Evolutionary conservation across 2,329 filamentous ascomycete genomes (phyloP).

Genomic region (Apiospora pterosperma): DNA sequence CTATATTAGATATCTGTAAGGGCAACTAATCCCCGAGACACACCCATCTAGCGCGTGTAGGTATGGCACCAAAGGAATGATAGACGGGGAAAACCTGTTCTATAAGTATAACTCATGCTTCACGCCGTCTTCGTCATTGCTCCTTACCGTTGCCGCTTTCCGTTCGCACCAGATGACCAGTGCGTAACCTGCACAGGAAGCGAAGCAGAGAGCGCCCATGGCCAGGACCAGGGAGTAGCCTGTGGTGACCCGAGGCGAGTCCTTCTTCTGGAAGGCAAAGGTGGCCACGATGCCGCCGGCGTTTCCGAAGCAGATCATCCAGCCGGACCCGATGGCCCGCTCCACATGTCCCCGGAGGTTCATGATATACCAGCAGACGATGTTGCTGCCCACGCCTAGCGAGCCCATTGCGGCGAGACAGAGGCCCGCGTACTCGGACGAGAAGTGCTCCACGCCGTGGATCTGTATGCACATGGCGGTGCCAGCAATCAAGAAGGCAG

Average conservation of each 20-base stretch:
- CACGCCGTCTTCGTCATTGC: not conserved
- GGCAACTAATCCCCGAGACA: no score
- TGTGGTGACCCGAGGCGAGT: constrained; percentile 30
- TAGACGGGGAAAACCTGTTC: no score
- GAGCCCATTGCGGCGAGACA: constrained; percentile 36
- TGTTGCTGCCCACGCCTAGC: constrained; percentile 20
- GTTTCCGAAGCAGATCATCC: constrained; percentile 27
- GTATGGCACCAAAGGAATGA: no score
- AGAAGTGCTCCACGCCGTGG: constrained; percentile 32
- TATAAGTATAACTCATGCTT: not conserved
- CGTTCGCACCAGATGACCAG: constrained; percentile 6
- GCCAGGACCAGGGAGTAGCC: constrained; percentile 26
- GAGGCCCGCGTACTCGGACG: constrained; percentile 34
- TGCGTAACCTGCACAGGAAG: constrained; percentile 2
- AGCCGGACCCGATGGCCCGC: constrained; percentile 23
- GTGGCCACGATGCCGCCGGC: constrained; percentile 35
- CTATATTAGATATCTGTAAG: no score
- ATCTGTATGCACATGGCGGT: constrained; percentile 22
- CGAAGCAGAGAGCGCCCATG: constrained; percentile 6
- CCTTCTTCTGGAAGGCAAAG: constrained; percentile 33
- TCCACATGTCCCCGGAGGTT: constrained; percentile 25
- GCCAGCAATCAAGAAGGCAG: constrained; percentile 16
- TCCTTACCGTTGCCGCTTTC: not conserved
- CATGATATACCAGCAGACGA: constrained; percentile 29
- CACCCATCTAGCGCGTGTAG: no score